Evolutionary conservation across 345 rosid genomes (phyloP).

Genomic region (Erysimum cheiranthoides): DNA sequence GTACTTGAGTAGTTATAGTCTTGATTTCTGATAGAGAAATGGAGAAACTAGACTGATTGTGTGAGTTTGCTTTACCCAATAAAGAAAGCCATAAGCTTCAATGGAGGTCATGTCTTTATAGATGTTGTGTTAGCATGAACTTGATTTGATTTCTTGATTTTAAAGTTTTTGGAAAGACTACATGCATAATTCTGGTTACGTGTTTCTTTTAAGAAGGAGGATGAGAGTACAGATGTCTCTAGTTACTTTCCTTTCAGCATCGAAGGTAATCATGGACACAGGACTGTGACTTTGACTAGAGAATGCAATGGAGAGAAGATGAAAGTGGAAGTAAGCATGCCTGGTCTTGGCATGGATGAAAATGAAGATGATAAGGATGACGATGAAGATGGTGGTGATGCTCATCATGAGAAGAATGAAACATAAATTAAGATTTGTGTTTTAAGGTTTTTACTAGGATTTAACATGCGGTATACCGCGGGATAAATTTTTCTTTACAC

Average conservation of each 20-base stretch:
- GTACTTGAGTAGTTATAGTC: background rate
- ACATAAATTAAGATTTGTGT: too few relatives aligned
- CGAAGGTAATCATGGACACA: conserved; percentile 70
- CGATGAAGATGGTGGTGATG: conserved; percentile 43
- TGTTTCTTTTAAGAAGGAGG: conserved; percentile 48
- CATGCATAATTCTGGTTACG: background rate
- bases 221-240: conserved; percentile 50
- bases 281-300: conserved; percentile 64
- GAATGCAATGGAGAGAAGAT: conserved; percentile 72
- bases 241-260: conserved; percentile 70
- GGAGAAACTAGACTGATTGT: background rate
- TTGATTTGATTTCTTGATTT: background rate
- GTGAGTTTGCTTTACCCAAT: background rate
- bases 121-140: background rate
- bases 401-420: conserved; percentile 46
- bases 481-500: too few relatives aligned
- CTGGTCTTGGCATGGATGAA: conserved; percentile 73
- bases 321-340: conserved; percentile 77
- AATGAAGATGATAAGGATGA: conserved; percentile 45
- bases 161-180: background rate
- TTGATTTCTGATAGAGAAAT: conserved; percentile 14
- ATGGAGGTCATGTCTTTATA: background rate
- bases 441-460: too few relatives aligned
- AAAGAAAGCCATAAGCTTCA: background rate
- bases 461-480: too few relatives aligned